Evolutionary conservation across 805 yeast species (phyloP).

Genomic region (Nakazawaea peltata): DNA sequence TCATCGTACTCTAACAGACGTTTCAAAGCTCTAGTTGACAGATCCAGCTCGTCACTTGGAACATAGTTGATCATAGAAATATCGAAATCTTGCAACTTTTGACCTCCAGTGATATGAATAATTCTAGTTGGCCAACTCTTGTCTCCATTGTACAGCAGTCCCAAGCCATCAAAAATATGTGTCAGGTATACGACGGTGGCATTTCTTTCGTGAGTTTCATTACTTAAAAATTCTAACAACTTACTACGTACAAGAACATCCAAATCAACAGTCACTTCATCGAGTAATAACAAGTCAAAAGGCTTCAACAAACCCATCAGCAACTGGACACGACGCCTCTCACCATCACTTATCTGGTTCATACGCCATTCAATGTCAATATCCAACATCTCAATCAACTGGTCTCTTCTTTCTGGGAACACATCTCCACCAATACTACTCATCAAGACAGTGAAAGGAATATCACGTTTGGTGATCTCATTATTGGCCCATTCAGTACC

Average conservation of each 20-base stretch:
- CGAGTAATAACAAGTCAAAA: slow-evolving; percentile 81
- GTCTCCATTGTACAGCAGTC: slow-evolving; percentile 22
- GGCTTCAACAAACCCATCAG: slow-evolving; percentile 91
- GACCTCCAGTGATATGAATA: slow-evolving; percentile 70
- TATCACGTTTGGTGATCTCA: slow-evolving; percentile 83
- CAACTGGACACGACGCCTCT: slow-evolving; percentile 87
- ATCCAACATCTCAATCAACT: slow-evolving; percentile 69
- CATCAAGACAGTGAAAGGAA: slow-evolving; percentile 74
- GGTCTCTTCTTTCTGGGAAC: slow-evolving; percentile 69
- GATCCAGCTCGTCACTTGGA: slow-evolving; percentile 11
- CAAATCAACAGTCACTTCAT: slow-evolving; percentile 94
- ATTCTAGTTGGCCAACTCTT: slow-evolving; percentile 77
- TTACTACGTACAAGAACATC: slow-evolving; percentile 86
- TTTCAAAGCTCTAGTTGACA: slow-evolving; percentile 10
- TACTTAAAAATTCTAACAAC: slow-evolving; percentile 57
- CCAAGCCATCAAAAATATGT: slow-evolving; percentile 93
- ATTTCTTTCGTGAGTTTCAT: slow-evolving; percentile 63
- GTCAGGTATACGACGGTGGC: slow-evolving; percentile 89
- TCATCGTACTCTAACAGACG: too few relatives aligned
- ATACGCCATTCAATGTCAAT: slow-evolving; percentile 87
- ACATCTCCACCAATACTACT: slow-evolving; percentile 75
- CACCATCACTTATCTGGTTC: slow-evolving; percentile 91
- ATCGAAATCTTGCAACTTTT: slow-evolving; percentile 28
- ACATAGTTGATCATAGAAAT: slow-evolving; percentile 22
- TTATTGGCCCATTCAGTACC: slow-evolving; percentile 98